Evolutionary conservation across 2,329 filamentous ascomycete genomes (phyloP).

Genomic region (Pseudogymnoascus sp.): DNA sequence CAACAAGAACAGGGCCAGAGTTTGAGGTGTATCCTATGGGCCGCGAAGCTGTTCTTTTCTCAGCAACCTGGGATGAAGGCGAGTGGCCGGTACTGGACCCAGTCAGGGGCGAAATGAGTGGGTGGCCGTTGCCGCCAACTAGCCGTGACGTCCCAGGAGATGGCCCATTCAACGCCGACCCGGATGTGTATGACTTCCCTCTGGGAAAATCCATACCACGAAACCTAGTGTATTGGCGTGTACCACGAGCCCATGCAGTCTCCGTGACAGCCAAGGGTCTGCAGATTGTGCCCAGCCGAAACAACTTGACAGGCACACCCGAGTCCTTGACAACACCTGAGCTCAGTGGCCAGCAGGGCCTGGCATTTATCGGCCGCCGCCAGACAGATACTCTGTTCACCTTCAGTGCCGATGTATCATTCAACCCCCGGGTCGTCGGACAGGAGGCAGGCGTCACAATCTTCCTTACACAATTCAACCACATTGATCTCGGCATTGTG

Average conservation of each 20-base stretch:
- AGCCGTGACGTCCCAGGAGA: constrained; percentile 31
- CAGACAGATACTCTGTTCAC: constrained; percentile 49
- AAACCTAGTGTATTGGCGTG: constrained; percentile 50
- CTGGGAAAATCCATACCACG: constrained; percentile 38
- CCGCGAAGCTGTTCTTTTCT: constrained; percentile 18
- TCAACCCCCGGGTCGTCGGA: constrained; percentile 29
- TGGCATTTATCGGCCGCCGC: constrained; percentile 41
- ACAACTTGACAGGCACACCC: constrained; percentile 48
- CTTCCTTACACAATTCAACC: constrained; percentile 47
- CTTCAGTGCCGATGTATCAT: constrained; percentile 40
- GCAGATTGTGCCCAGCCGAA: constrained; percentile 38
- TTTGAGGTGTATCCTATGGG: constrained; percentile 30
- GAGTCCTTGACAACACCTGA: constrained; percentile 39
- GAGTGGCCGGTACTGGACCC: constrained; percentile 40
- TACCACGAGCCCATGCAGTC: constrained; percentile 39
- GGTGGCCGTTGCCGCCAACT: constrained; percentile 30
- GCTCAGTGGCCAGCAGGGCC: constrained; percentile 30
- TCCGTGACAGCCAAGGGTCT: constrained; percentile 37
- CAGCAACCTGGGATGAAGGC: constrained; percentile 18
- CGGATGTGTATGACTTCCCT: constrained; percentile 38
- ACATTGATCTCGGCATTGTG: constrained; percentile 38
- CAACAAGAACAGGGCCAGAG: constrained; percentile 29
- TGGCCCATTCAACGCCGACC: constrained; percentile 35
- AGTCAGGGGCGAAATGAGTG: constrained; percentile 38
- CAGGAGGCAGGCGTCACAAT: constrained; percentile 46